Base-by-base conservation (phyloP, 495 filamentous ascomycete species). In the Aspergillus cristatus region DNA sequence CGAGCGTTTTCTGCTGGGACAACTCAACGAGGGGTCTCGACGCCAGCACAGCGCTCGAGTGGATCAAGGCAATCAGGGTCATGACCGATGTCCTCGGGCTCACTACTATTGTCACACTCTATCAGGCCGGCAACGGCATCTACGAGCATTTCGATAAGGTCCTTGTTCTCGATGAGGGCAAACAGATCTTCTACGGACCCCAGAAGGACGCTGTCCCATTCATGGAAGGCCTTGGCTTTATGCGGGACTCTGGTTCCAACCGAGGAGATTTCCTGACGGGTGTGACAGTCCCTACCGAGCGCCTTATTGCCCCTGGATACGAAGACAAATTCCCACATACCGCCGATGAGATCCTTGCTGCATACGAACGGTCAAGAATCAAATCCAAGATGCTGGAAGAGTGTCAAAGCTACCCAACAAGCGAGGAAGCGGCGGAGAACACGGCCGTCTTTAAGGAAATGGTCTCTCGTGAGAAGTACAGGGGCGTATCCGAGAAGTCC, bases 201-300 rank as follows among this genome's bases (percentile, higher is more conserved):
- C 63, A 70, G 22, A 62, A 63, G 10, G 60, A 77, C 35, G 82
- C 82, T 0, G 63, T 69, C 17, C 70, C 72, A 7, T 86, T 81
- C 45, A 84, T 87, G 63, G 72, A 78, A 40, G 68, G 76, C 3
- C 57, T 82, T 0, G 82, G 82, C 13, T 85, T 84, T 43, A 47
- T 73, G 22, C 80, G 76, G 32, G 74, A 76, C 0, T 70, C 78
- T 3, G 65, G 84, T 12, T 75, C 76, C 32, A 89, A 82, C 18
- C 76, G 81, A 1, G 77, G 78, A 1, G 80, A 84, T 47, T 70
- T 82, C 60, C 57, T 90, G 7, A 87, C 83, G 2, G 74, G 79
- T 32, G 62, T 86, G 18, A 87, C 84, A 2, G 81, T 83, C 46
- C 76, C 80, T 0, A 66, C 65, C 0, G 82, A 86, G 47, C 68